Percentiles rank a stretch among this genome's conserved stretches.
Conservation (phyloP, 805 yeast genomes). For the Citeromyces nyonsensis region DNA sequence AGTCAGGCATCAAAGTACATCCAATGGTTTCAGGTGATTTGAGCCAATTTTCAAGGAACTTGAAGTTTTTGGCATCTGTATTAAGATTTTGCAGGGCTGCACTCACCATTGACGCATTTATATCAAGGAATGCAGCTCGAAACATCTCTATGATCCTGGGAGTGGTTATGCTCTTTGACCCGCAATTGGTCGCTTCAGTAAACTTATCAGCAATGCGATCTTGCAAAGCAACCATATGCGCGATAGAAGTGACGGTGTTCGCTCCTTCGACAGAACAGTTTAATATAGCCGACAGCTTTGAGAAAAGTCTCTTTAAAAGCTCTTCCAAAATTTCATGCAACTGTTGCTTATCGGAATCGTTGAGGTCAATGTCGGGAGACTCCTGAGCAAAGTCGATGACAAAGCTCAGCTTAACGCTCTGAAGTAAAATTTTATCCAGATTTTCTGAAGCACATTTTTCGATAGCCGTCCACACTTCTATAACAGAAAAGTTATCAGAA, state of each 20-base stretch:
- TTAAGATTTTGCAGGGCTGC: constrained; percentile 11
- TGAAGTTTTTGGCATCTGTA: constrained; percentile 9
- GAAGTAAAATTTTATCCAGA: too few relatives aligned
- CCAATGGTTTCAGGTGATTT: constrained; percentile 12
- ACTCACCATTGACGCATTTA: constrained; percentile 11
- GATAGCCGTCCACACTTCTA: constrained; percentile 45
- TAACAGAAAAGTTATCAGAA: constrained; percentile 2
- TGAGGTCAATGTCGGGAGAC: too few relatives aligned
- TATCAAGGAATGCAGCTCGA: constrained; percentile 5
- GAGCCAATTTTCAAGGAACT: constrained; percentile 22
- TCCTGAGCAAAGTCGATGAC: too few relatives aligned
- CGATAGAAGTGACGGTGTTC: too few relatives aligned
- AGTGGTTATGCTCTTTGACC: neutral
- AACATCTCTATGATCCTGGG: neutral
- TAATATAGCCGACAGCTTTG: neutral
- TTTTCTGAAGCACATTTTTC: too few relatives aligned
- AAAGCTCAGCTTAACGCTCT: too few relatives aligned
- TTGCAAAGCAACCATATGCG: too few relatives aligned
- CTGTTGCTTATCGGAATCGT: too few relatives aligned
- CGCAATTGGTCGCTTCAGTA: too few relatives aligned
- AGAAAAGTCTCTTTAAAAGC: neutral
- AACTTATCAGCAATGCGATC: too few relatives aligned
- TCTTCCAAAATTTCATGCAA: too few relatives aligned
- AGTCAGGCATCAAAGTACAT: constrained; percentile 19
- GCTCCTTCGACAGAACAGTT: too few relatives aligned